Evolutionary conservation across 2,329 filamentous ascomycete species (phyloP).

Genomic region (Calonectria ilicicola): DNA sequence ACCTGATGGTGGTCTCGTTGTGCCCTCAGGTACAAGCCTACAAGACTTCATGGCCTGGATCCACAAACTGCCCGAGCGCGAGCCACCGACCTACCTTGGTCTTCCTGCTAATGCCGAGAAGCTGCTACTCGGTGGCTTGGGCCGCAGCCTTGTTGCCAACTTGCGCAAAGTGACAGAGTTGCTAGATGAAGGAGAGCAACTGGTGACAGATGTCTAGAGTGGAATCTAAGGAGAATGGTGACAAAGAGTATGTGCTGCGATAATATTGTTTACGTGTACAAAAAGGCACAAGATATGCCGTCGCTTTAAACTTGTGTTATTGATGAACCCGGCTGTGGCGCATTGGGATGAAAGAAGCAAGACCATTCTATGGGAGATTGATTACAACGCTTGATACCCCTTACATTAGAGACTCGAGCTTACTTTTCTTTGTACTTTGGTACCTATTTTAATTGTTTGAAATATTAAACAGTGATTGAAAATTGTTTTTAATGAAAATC

Average conservation of each 20-base stretch:
- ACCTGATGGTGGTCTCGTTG: slow-evolving; percentile 71
- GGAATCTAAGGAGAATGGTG: background rate
- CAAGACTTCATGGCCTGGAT: slow-evolving; percentile 94
- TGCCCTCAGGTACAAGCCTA: slow-evolving; percentile 85
- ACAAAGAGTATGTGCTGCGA: background rate
- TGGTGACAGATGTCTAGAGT: slow-evolving; percentile 74
- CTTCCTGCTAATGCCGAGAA: slow-evolving; percentile 97
- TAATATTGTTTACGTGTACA: background rate
- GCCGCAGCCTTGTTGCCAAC: slow-evolving; percentile 85
- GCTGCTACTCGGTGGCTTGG: slow-evolving; percentile 88
- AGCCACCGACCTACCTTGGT: slow-evolving; percentile 95
- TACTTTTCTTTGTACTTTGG: slow-evolving; percentile 4
- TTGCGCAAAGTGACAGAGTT: slow-evolving; percentile 86
- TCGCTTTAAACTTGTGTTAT: slow-evolving; percentile 9
- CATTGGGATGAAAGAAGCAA: slow-evolving; percentile 1
- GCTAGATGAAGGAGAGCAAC: slow-evolving; percentile 92
- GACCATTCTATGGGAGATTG: slow-evolving; percentile 18
- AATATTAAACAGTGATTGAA: background rate
- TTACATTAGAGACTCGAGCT: slow-evolving; percentile 27
- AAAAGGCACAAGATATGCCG: background rate
- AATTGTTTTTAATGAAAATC: too few species aligned
- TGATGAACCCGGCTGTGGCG: slow-evolving; percentile 27
- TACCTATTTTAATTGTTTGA: background rate
- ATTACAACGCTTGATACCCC: slow-evolving; percentile 38
- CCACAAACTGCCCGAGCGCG: slow-evolving; percentile 89